These are phyloP conservation scores for Pseudogymnoascus sp. DNA, from an alignment of 2,329 filamentous ascomycete species.

Conservation along the genomic window DNA sequence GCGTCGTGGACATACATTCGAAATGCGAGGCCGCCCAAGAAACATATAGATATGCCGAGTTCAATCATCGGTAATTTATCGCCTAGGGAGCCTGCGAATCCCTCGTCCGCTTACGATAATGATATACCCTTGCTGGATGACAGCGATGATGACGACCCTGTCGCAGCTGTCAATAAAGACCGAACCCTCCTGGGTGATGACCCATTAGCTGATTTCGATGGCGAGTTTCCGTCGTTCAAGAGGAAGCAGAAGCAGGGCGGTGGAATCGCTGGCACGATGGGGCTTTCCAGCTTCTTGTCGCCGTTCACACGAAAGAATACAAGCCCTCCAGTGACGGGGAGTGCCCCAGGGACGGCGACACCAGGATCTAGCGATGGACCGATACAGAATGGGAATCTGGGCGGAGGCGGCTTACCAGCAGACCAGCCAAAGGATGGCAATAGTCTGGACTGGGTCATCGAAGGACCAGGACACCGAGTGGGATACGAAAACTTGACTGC, in stretches of 20 bases:
- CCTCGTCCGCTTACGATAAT: conserved; percentile 17
- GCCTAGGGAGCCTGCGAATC: conserved; percentile 16
- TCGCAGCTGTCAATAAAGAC: conserved; percentile 20
- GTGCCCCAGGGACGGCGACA: conserved; percentile 20
- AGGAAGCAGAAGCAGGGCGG: conserved; percentile 46
- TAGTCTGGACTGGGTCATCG: conserved; percentile 73
- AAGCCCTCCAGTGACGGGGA: conserved; percentile 18
- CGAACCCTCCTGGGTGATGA: conserved; percentile 43
- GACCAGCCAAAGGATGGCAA: conserved; percentile 36
- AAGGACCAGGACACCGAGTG: conserved; percentile 80
- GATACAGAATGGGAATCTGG: conserved; percentile 15
- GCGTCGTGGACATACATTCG: background rate
- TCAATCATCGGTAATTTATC: conserved; percentile 21
- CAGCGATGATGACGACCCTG: conserved; percentile 32
- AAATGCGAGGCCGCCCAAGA: conserved; percentile 8
- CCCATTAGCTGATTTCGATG: conserved; percentile 42
- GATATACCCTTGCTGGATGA: conserved; percentile 27
- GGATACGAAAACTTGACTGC: conserved; percentile 94
- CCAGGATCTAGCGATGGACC: conserved; percentile 13
- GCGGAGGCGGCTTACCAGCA: conserved; percentile 12
- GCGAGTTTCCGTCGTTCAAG: conserved; percentile 59
- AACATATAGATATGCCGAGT: conserved; percentile 25
- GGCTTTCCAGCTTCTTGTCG: conserved; percentile 20
- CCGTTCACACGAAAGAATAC: conserved; percentile 18
- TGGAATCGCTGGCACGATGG: background rate